Evolutionary conservation across 495 filamentous ascomycete species (phyloP).

Genomic region (Baudoinia panamericana): DNA sequence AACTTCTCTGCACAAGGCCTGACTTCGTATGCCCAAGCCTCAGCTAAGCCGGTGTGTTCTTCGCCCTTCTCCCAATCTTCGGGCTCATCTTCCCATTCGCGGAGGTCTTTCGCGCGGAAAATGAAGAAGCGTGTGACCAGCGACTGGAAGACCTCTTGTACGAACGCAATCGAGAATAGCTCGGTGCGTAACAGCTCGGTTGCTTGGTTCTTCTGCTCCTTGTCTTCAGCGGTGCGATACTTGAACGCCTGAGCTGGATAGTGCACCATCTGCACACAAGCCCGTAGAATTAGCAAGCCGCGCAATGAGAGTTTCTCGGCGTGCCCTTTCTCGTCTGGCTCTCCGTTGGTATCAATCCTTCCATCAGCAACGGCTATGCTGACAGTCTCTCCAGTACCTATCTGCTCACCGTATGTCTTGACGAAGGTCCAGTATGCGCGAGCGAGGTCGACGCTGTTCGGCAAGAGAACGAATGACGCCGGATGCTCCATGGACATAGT

Average conservation of each 20-base stretch:
- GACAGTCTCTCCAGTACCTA: slow-evolving; percentile 38
- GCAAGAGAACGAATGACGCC: slow-evolving; percentile 65
- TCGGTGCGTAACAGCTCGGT: slow-evolving; percentile 51
- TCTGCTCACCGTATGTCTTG: slow-evolving; percentile 57
- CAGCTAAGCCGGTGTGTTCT: slow-evolving; percentile 60
- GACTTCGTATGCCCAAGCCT: slow-evolving; percentile 77
- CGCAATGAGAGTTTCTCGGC: slow-evolving; percentile 66
- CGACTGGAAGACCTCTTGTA: slow-evolving; percentile 64
- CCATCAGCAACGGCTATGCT: slow-evolving; percentile 11
- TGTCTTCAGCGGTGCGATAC: slow-evolving; percentile 56
- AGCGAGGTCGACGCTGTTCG: slow-evolving; percentile 60
- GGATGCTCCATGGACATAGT: slow-evolving; percentile 66
- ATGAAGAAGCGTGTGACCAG: slow-evolving; percentile 80
- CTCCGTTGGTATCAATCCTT: slow-evolving; percentile 38
- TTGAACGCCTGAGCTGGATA: slow-evolving; percentile 67
- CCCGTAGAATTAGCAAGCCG: slow-evolving; percentile 68
- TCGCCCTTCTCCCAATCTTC: slow-evolving; percentile 85
- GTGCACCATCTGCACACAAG: slow-evolving; percentile 72
- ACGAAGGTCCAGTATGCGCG: slow-evolving; percentile 74
- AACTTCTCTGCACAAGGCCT: slow-evolving; percentile 85
- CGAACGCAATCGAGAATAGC: slow-evolving; percentile 59
- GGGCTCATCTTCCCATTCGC: slow-evolving; percentile 82
- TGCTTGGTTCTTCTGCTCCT: slow-evolving; percentile 53
- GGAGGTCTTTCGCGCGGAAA: slow-evolving; percentile 70
- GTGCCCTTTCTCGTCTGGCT: slow-evolving; percentile 43